Base-by-base conservation (phyloP, 345 rosid species). In the Noccaea caerulescens region DNA sequence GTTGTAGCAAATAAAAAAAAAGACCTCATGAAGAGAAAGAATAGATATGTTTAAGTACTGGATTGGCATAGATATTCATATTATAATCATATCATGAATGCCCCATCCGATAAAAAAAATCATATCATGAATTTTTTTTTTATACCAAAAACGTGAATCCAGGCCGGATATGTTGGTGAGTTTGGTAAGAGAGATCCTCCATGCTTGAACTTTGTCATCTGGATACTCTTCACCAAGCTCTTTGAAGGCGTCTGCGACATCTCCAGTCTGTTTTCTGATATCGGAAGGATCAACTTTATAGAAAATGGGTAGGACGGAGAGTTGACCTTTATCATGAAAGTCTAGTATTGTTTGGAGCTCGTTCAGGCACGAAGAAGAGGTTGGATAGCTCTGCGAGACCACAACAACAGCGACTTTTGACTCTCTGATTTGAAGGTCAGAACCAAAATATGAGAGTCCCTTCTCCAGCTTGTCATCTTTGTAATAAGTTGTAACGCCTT, bases 181-280 rank as follows among this genome's bases (percentile, higher is more conserved):
- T 25, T 66, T n/a, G 23, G 12, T 38, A 66, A 66, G 71, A 50
- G 50, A 37, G 12, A 6, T 50, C 14, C 50, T 66, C 71, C 71
- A 66, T 66, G 59, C 34, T 66, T 38, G 50, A 50, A 66, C 60
- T 50, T 66, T 66, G 6, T 66, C 71, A 34, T 44, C n/a, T 41
- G 51, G 8, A 47, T 64, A 34, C 23, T 47, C 7, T 64, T 46
- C 33, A 49, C 69, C 45, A 49, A 64, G 45, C 0, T 49, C 36
- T 49, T 3, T 34, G 11, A 64, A 64, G 2, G 33, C 3, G 18
- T 64, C 58, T 11, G 58, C 23, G 46, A 3, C 0, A 34, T 34
- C 12, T 47, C 18, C 33, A 12, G 33, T 16, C 5, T 47, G 57
- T 3, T 49, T 49, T 64, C 16, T 49, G 18, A 49, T 0, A 1